A percentile compares a stretch with the other conserved stretches of the same genome.
Conservation (phyloP, 1,284 basidiomycete genomes). For the Inonotus obliquus region DNA sequence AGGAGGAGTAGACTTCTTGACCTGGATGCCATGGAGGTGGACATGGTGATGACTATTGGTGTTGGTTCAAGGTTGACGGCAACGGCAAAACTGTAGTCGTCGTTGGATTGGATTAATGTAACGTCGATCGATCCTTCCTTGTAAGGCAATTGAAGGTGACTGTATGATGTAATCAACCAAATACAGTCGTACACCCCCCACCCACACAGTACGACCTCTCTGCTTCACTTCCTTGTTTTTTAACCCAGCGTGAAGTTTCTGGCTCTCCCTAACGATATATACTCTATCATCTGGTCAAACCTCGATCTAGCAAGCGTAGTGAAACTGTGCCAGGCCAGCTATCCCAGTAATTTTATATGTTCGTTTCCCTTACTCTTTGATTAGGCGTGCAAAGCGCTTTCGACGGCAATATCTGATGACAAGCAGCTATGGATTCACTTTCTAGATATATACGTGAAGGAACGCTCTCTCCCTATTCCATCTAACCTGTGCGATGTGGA, state of each 20-base stretch:
- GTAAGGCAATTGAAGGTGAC: neutral
- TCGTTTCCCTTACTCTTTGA: no score
- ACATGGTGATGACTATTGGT: neutral
- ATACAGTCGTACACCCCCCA: no score
- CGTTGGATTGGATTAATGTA: neutral
- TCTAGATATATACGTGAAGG: neutral
- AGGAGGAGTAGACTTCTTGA: neutral
- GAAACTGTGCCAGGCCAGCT: no score
- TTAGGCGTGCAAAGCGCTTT: no score
- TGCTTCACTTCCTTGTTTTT: no score
- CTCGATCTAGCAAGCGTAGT: no score
- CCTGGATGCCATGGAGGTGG: slow-evolving; percentile 4
- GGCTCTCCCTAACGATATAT: no score
- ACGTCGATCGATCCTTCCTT: neutral
- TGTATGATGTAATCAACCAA: no score
- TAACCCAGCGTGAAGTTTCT: no score
- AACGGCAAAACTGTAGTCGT: neutral
- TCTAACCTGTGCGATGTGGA: neutral
- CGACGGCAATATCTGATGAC: neutral
- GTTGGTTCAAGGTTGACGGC: neutral
- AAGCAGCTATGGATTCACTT: neutral
- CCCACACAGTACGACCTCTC: no score
- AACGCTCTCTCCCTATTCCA: neutral
- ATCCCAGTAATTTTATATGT: no score
- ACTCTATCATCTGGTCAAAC: no score